phyloP scores from a whole-genome alignment of 345 rosid genomes.

The Balakata baccata region DNA sequence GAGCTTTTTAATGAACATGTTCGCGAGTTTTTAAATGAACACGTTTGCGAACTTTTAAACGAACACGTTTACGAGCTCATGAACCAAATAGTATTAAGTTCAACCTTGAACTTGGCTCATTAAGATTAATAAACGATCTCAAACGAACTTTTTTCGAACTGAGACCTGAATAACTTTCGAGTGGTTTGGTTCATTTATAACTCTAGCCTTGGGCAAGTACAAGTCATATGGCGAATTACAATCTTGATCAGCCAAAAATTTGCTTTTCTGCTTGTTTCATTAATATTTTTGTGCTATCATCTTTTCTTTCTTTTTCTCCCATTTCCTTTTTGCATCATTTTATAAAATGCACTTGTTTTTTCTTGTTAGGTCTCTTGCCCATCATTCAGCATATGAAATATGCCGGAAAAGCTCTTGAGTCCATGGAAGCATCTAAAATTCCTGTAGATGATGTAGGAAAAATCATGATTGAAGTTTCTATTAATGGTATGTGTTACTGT shows the following conservation, averaged over 20 bases:
- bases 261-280: neutral
- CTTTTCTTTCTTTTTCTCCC: neutral
- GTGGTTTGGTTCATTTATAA: too few species aligned
- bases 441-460: slow-evolving; percentile 41
- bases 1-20: too few species aligned
- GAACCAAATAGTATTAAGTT: too few species aligned
- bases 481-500: slow-evolving; percentile 39
- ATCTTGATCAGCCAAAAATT: neutral
- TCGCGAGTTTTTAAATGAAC: too few species aligned
- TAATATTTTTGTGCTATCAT: neutral
- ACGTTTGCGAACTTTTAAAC: too few species aligned
- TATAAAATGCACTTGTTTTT: slow-evolving; percentile 7
- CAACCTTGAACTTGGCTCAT: too few species aligned
- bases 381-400: slow-evolving; percentile 62
- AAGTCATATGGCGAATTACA: neutral
- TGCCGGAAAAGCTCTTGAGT: slow-evolving; percentile 53
- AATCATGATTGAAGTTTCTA: slow-evolving; percentile 54
- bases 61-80: too few species aligned
- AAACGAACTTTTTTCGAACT: too few species aligned
- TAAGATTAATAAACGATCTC: too few species aligned
- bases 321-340: neutral
- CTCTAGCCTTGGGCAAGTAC: too few species aligned
- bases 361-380: slow-evolving; percentile 75
- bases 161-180: too few species aligned
- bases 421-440: slow-evolving; percentile 38